Evolutionary conservation across 2,329 filamentous ascomycete genomes (phyloP).

Genomic region (Capronia epimyces): DNA sequence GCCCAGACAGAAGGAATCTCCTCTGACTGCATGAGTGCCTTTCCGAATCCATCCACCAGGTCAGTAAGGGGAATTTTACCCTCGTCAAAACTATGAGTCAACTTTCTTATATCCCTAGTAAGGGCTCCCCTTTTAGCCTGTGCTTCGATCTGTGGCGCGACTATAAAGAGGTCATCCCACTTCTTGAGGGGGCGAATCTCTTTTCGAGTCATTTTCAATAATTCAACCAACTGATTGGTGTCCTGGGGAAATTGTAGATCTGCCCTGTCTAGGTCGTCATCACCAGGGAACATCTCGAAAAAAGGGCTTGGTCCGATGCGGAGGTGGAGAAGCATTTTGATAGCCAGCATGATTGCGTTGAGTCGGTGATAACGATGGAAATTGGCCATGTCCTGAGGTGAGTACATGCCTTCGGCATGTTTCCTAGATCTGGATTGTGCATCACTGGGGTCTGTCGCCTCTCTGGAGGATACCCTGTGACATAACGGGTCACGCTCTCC

Average conservation of each 20-base stretch:
- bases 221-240: slow-evolving; percentile 13
- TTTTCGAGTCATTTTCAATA: slow-evolving; percentile 14
- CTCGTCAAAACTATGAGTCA: slow-evolving; percentile 15
- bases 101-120: slow-evolving; percentile 8
- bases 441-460: not conserved
- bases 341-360: slow-evolving; percentile 20
- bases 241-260: slow-evolving; percentile 8
- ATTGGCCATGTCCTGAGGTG: slow-evolving; percentile 14
- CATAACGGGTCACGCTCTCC: not conserved
- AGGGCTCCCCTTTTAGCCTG: slow-evolving; percentile 10
- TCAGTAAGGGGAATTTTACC: slow-evolving; percentile 14
- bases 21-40: slow-evolving; percentile 14
- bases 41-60: slow-evolving; percentile 19
- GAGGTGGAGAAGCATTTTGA: slow-evolving; percentile 22
- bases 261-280: slow-evolving; percentile 8
- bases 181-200: slow-evolving; percentile 13
- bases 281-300: slow-evolving; percentile 10
- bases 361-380: slow-evolving; percentile 19
- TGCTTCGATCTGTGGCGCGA: slow-evolving; percentile 11
- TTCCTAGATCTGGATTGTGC: not conserved
- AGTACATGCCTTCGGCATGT: slow-evolving; percentile 7
- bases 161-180: slow-evolving; percentile 9
- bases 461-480: not conserved
- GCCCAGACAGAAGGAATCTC: slow-evolving; percentile 15
- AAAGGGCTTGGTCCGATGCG: slow-evolving; percentile 18